Evolutionary conservation across 1,284 basidiomycete species (phyloP), one percentile per base, ranked within the genome.

Genomic region (Gymnopus androsaceus): DNA sequence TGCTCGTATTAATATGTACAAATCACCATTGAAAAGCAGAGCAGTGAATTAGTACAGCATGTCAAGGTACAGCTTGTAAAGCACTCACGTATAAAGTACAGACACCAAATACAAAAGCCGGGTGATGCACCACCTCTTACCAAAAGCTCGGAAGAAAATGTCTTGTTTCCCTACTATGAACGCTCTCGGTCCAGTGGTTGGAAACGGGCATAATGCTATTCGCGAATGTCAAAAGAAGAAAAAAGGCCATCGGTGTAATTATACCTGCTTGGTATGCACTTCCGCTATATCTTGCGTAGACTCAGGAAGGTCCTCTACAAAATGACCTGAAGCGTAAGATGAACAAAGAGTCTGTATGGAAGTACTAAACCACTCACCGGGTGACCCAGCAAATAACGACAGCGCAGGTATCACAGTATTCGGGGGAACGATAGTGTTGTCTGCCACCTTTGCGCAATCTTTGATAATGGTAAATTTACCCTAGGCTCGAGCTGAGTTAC

Each of bases 401-500:
- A 97, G 76, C 3, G 92, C 91, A 0, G 95, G 94, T 11, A 99
- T 85, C 48, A 98, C 92, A 0, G 95, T 95, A 58, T 94, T 94
- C 12, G 95, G 90, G 2, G 95, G 91, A 4, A 99, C 76, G 17
- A 99, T 86, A 0, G 94, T 91, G 60, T 90, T 88, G 69, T 96
- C 94, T 58, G 85, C 89, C 58, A 92, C 88, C 59, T 86, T 87
- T 3, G 92, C 93, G 64, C 94, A 94, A 68, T 99, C 96, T 69
- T 98, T 98, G 72, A 99, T 95, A 61, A 98, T 94, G 0, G 89
- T 88, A 64, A 98, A 98, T 68, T 97, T 95, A 27, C 97, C 95
- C 95, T 97, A 64, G n/a, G 37, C 37, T 31, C 28, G 30, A 28
- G 41, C 27, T 38, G 27, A 56, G 49, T 21, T 28, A 14, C 7